Conservation (phyloP, 495 filamentous ascomycete genomes). For the Podospora pseudocomata region DNA sequence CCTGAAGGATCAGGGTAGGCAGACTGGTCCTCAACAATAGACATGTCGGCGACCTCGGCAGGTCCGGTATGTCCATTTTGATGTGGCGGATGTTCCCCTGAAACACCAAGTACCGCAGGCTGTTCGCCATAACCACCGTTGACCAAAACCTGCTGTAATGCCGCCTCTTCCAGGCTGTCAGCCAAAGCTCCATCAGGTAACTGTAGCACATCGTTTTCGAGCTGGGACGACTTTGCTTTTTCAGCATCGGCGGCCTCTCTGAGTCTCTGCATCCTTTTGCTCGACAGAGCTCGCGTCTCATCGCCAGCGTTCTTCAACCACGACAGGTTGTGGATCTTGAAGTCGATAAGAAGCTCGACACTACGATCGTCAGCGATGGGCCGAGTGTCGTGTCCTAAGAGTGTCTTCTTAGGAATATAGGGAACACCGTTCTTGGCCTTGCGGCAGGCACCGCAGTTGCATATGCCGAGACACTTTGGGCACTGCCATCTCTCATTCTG, state of each 20-base stretch:
- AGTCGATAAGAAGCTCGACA: constrained; percentile 81
- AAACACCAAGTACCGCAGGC: constrained; percentile 20
- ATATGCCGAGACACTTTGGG: constrained; percentile 76
- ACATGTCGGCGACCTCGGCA: constrained; percentile 30
- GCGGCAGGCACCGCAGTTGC: constrained; percentile 78
- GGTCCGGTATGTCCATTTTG: constrained; percentile 15
- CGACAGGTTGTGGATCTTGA: constrained; percentile 72
- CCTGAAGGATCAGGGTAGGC: constrained; percentile 48
- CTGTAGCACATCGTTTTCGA: constrained; percentile 26
- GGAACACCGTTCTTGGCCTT: constrained; percentile 46
- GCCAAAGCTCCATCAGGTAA: constrained; percentile 30
- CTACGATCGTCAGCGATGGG: constrained; percentile 85
- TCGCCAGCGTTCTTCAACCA: constrained; percentile 62
- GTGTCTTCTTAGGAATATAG: constrained; percentile 75
- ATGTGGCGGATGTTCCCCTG: not conserved
- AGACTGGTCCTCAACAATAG: constrained; percentile 34
- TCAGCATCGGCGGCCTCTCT: constrained; percentile 51
- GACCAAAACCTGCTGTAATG: constrained; percentile 32
- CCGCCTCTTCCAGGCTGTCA: constrained; percentile 34
- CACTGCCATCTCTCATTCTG: constrained; percentile 78
- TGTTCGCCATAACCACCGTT: constrained; percentile 37
- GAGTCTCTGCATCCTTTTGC: constrained; percentile 49
- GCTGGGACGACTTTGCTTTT: constrained; percentile 42
- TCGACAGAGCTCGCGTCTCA: constrained; percentile 47
- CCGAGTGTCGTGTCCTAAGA: constrained; percentile 84